Evolutionary conservation across 1,284 basidiomycete species (phyloP).

Genomic region (Ganoderma meredithae): DNA sequence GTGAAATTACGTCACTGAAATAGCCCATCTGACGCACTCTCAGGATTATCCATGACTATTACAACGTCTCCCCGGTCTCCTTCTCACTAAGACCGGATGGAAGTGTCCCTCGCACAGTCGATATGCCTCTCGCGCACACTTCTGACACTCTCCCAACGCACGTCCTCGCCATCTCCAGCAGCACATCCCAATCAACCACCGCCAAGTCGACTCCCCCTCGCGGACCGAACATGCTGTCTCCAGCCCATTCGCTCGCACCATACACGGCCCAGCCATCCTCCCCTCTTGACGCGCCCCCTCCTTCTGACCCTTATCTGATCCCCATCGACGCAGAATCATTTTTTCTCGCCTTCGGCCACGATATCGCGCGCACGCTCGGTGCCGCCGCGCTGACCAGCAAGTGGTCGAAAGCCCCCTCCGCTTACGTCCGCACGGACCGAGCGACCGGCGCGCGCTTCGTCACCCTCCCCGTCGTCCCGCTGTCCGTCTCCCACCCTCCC

Average conservation of each 20-base stretch:
- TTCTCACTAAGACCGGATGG: conserved; percentile 12
- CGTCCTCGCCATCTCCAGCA: conserved; percentile 38
- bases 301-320: conserved; percentile 28
- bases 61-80: conserved; percentile 36
- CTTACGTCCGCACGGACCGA: conserved; percentile 24
- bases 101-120: conserved; percentile 12
- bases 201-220: conserved; percentile 35
- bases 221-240: not conserved
- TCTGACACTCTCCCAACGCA: conserved; percentile 27
- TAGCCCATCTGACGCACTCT: not conserved
- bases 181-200: conserved; percentile 33
- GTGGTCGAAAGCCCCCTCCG: conserved; percentile 13
- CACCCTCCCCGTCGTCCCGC: conserved; percentile 39
- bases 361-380: conserved; percentile 26
- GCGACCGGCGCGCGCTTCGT: conserved; percentile 28
- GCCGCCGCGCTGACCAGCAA: conserved; percentile 17
- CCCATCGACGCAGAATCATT: conserved; percentile 40
- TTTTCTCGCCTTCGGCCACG: conserved; percentile 34
- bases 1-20: not conserved
- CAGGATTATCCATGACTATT: conserved; percentile 34
- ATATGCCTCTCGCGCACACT: conserved; percentile 16
- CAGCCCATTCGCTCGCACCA: no score
- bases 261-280: conserved; percentile 21
- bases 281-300: conserved; percentile 19
- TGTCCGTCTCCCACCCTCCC: conserved; percentile 41